Evolutionary conservation across 148 eudicot species (phyloP), one percentile per base, ranked within the genome.

Genomic region (Cornus kousa): DNA sequence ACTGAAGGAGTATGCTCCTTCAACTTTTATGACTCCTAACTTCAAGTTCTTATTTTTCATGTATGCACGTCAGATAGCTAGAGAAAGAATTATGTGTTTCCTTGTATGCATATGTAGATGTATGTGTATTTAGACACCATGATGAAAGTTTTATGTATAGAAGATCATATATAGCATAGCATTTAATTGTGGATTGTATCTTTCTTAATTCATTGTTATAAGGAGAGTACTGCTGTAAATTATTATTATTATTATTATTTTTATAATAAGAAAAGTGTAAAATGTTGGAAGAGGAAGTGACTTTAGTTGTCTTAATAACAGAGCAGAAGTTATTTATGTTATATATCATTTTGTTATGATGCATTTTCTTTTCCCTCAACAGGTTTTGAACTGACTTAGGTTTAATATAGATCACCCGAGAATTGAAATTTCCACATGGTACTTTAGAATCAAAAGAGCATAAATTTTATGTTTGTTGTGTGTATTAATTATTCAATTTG

Each of bases 1-100:
- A 89, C 87, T 28, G 99, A 96, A 89, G 98, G 99, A 91, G 99
- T 96, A 96, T 79, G 91, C 88, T 86, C 84, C 94, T 87, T 79
- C 62, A 80, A 78, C 79, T 85, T 82, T 82, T 70, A 80, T 77
- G 81, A 76, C 78, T 79, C 74, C 80, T 82, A 75, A 62, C 80
- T 86, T 77, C 48, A 75, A 71, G 67, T 59, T 69, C 22, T 53
- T 64, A 33, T 62, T 68, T 37, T 67, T 22, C 53, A 13, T 48
- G 5, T 39, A 6, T 69, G 53, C 39, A 60, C 46, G 9, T 48
- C 9, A 8, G 53, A 48, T 48, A 48, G 53, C 70, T 16, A 37
- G 66, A 19, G 11, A 12, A 32, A 22, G 20, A 13, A 65, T 40
- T 1, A 1, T 62, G 32, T 40, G 40, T 23, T 39, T 53, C 19